Evolutionary conservation across 305 asterid species (phyloP), one percentile per base, ranked within the genome.

Genomic region (Fraxinus velutina): DNA sequence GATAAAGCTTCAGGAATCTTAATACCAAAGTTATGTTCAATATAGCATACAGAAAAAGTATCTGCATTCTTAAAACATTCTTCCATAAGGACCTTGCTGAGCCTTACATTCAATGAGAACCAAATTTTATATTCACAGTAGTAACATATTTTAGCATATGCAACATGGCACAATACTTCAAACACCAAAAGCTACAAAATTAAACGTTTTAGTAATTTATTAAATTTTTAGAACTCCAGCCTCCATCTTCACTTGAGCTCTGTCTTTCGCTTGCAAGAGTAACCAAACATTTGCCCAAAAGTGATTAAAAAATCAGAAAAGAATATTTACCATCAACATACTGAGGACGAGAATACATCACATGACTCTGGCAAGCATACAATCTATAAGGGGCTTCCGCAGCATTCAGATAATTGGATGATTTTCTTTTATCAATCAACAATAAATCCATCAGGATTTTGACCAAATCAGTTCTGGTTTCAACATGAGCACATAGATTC

Each of bases 291-390:
- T 57, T 57, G 68, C 68, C 68, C 68, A 57, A 19, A 57, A 57
- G 24, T 57, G 29, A 57, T 57, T 57, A 19, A 81, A 36, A 24
- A 64, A 24, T 30, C 42, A 55, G 33, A 81, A 79, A 80, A 76
- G 36, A 60, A 73, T 64, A 24, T 85, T 57, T 85, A 95, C 99
- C 99, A 83, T 95, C 95, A 74, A 92, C 84, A 82, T 85, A 87
- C 82, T 92, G 98, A 78, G 99, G 98, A 19, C 98, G 99, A 50
- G 98, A 95, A 89, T 93, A 95, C 89, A 92, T 92, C 85, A 93
- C 98, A 80, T 93, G 94, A 86, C 94, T 92, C 89, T 91, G 97
- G 90, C 98, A 95, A 66, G 93, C 97, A 89, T 93, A 95, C 52
- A 95, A 87, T 88, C 99, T 90, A 81, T 93, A 93, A 19, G 94